Base-by-base conservation (phyloP, 345 rosid genomes). In the Salix caprea region DNA sequence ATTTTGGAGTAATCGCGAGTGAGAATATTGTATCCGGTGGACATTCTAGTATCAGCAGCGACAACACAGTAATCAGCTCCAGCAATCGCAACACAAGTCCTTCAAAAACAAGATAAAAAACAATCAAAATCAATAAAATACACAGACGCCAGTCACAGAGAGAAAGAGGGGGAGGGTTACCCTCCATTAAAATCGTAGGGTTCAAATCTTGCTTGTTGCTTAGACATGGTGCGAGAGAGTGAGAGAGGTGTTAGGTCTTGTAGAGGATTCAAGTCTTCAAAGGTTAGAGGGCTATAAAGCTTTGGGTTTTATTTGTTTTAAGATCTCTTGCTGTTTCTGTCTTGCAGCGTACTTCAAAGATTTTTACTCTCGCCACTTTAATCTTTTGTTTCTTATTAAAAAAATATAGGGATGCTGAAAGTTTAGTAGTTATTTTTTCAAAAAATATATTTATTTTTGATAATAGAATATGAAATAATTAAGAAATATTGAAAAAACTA, bases 111-210 rank as follows among this genome's bases (percentile, higher is more conserved):
- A 9, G 23, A 26, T 21, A n/a, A 16, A 64, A 34, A 68, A 50
- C 64, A 73, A 69, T 28, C 14, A 30, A 9, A 10, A 58, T 15
- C 40, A 30, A 61, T 26, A 46, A 13, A 34, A 34, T 36, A 42
- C 24, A n/a, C 14, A 54, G 39, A 67, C 56, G 61, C 34, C 16
- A 1, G 34, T 44, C 11, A 23, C 26, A 21, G 71, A 48, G 73
- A 78, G 15, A 76, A 24, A 46, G 15, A 0, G 18, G 50, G 18
- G 9, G 62, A 70, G 30, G 14, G 61, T 9, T 84, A 96, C 99
- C 99, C 99, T 83, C 99, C 99, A 90, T 96, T 96, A 95, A 91
- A 91, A 77, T 96, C 99, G 82, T 96, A 96, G 2, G 98, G 98
- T 75, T 91, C 86, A 92, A 93, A 96, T 74, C 84, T 89, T 8